phyloP scores from a whole-genome alignment of 495 filamentous ascomycete species.

The Aspergillus kassunensis region DNA sequence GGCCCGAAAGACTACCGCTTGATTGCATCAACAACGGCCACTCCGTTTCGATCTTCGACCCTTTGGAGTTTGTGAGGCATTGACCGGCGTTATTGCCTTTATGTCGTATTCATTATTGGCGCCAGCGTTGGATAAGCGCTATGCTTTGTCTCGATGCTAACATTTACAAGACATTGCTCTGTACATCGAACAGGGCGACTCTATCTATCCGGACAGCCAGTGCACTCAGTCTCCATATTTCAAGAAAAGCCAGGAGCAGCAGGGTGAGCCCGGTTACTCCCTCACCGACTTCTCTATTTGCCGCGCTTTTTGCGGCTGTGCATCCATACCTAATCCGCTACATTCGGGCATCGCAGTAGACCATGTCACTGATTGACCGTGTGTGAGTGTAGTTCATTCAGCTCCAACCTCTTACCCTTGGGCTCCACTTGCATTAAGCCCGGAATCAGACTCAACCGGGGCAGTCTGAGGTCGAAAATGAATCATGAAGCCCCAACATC shows the following conservation, averaged over 20 bases:
- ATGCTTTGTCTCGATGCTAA: background rate
- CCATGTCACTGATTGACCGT: too few species aligned
- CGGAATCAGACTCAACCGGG: background rate
- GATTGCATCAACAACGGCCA: background rate
- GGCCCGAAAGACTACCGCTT: background rate
- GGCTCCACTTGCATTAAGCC: background rate
- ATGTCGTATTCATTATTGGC: background rate
- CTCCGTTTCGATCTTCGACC: background rate
- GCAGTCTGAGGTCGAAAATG: background rate
- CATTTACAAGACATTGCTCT: background rate
- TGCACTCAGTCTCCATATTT: background rate
- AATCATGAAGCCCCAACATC: background rate
- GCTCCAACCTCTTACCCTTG: background rate
- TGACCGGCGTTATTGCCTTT: background rate
- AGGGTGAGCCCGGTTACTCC: background rate
- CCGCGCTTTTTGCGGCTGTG: background rate
- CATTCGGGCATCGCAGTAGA: background rate
- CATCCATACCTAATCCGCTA: background rate
- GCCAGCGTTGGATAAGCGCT: background rate
- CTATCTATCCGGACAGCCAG: background rate
- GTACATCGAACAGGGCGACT: background rate
- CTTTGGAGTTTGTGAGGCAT: too few species aligned
- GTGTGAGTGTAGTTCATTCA: background rate
- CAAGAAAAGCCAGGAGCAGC: background rate
- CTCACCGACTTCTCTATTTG: slow-evolving; percentile 5